phyloP scores from a whole-genome alignment of 352 stramenopile genomes.

The Globisporangium paroecandrum region DNA sequence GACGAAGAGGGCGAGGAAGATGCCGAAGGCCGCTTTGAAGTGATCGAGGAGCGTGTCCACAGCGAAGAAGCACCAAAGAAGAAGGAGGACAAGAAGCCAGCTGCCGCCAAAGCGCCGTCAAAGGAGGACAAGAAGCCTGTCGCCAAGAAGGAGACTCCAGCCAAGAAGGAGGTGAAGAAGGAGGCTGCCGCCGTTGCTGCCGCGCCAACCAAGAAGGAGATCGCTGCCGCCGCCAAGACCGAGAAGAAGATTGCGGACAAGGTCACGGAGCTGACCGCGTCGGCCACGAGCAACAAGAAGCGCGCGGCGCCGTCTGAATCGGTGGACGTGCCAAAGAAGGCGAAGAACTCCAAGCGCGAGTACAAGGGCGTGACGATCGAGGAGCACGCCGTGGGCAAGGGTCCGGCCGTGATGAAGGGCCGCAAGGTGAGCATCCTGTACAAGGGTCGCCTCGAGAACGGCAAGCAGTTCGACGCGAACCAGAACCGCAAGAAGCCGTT shows the following conservation, averaged over 20 bases:
- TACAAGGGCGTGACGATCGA: slow-evolving; percentile 83
- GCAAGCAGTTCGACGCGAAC: slow-evolving; percentile 80
- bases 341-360: slow-evolving; percentile 47
- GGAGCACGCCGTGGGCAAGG: slow-evolving; percentile 72
- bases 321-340: slow-evolving; percentile 76
- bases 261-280: slow-evolving; percentile 42
- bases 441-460: slow-evolving; percentile 73
- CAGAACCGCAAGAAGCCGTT: slow-evolving; percentile 86
- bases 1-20: slow-evolving; percentile 43
- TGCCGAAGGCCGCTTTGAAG: slow-evolving; percentile 54
- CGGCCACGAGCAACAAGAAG: slow-evolving; percentile 55
- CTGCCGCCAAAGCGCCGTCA: slow-evolving; percentile 17
- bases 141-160: slow-evolving; percentile 19
- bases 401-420: slow-evolving; percentile 45
- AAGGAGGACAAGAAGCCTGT: slow-evolving; percentile 28
- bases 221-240: slow-evolving; percentile 37
- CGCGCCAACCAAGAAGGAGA: slow-evolving; percentile 33
- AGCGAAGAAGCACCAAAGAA: slow-evolving; percentile 30
- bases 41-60: slow-evolving; percentile 69
- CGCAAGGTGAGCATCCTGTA: slow-evolving; percentile 84
- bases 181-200: slow-evolving; percentile 17
- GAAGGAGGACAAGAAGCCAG: slow-evolving; percentile 15
- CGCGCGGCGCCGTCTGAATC: slow-evolving; percentile 50
- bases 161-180: slow-evolving; percentile 34
- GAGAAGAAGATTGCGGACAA: slow-evolving; percentile 53